A percentile compares a stretch with the other conserved stretches of the same genome.
Evolutionary conservation across 106 monocot species (phyloP).

Genomic region (Alisma plantagoaquatica): DNA sequence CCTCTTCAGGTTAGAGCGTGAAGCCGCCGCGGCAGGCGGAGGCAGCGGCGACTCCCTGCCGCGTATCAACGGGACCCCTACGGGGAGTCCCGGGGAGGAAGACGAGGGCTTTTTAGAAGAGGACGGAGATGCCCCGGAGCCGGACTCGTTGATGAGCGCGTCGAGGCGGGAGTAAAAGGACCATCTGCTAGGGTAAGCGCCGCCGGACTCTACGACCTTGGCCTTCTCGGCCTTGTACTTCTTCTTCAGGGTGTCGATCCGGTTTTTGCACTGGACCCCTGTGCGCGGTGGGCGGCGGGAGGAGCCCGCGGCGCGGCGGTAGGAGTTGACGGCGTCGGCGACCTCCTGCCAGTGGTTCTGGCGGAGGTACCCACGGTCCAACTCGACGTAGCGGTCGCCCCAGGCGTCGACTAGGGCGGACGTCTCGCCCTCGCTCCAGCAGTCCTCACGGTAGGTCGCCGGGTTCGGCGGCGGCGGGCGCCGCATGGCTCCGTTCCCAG

Average conservation of each 20-base stretch:
- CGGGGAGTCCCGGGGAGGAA: too few species aligned
- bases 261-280: slow-evolving; percentile 88
- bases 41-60: too few species aligned
- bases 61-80: too few species aligned
- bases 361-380: slow-evolving; percentile 61
- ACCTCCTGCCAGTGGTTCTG: slow-evolving; percentile 92
- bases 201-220: slow-evolving; percentile 21
- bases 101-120: too few species aligned
- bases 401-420: slow-evolving; percentile 27
- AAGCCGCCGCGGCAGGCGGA: too few species aligned
- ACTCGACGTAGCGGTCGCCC: slow-evolving; percentile 69
- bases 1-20: too few species aligned
- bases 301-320: slow-evolving; percentile 49
- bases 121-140: too few species aligned
- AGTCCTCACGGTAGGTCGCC: too few species aligned
- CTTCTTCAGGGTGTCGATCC: slow-evolving; percentile 93
- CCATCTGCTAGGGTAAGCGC: slow-evolving; percentile 39
- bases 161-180: slow-evolving; percentile 68
- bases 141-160: slow-evolving; percentile 24
- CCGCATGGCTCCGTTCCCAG: too few species aligned
- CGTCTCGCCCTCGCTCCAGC: slow-evolving; percentile 25
- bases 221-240: slow-evolving; percentile 79
- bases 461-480: too few species aligned
- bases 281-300: slow-evolving; percentile 51
- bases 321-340: slow-evolving; percentile 78